Evolutionary conservation across 768 basidiomycete genomes (phyloP).

Genomic region (Tricholoma bakamatsutake): DNA sequence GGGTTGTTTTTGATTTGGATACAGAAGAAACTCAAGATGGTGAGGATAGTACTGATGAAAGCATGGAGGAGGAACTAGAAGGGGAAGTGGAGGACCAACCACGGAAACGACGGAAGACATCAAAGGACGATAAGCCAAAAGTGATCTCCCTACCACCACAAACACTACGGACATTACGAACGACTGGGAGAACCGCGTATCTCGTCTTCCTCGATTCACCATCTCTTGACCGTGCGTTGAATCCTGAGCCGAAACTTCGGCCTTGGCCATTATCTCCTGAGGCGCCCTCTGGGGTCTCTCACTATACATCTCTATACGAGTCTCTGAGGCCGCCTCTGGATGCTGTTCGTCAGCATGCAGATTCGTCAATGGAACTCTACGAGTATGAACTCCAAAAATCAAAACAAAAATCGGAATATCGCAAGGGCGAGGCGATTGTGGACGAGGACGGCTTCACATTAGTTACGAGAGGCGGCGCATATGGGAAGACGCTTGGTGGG

Average conservation of each 20-base stretch:
- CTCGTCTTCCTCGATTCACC: conserved; percentile 65
- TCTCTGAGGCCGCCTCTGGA: conserved; percentile 73
- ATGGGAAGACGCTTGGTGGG: conserved; percentile 83
- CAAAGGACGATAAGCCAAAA: conserved; percentile 38
- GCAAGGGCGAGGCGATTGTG: conserved; percentile 82
- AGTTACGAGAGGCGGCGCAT: conserved; percentile 87
- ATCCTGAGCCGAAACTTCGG: conserved; percentile 44
- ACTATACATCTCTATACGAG: conserved; percentile 61
- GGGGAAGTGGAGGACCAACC: conserved; percentile 28
- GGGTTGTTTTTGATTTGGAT: conserved; percentile 58
- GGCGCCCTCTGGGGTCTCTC: conserved; percentile 63
- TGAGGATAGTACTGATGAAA: conserved; percentile 38
- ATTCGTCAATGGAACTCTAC: conserved; percentile 69
- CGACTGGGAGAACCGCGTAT: conserved; percentile 66
- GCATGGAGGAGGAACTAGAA: conserved; percentile 25
- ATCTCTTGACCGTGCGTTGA: conserved; percentile 63
- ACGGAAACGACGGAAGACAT: conserved; percentile 34
- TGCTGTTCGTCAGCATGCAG: conserved; percentile 69
- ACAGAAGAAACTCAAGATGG: conserved; percentile 35
- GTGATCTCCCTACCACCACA: conserved; percentile 55
- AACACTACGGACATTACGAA: conserved; percentile 50
- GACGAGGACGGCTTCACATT: conserved; percentile 95
- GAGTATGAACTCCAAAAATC: conserved; percentile 64
- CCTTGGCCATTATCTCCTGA: conserved; percentile 58
- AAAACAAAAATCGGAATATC: conserved; percentile 60